Evolutionary conservation across 1,139 yeast genomes (phyloP), one percentile per base, ranked within the genome.

Genomic region (Kluyveromyces sp.): DNA sequence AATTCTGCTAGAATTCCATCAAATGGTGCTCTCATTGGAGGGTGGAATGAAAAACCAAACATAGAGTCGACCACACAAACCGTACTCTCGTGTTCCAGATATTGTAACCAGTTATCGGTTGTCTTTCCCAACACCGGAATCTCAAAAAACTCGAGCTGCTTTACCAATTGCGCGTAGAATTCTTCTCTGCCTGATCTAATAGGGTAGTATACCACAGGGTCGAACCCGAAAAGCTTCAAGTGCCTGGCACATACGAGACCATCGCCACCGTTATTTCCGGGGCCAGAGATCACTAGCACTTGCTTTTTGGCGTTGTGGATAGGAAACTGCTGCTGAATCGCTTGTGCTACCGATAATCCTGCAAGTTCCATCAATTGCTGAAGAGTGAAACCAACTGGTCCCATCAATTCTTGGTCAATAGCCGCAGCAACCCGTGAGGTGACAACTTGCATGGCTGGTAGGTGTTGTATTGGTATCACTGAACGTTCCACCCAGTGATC

Each of bases 351-450:
- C 1, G 96, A 79, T 26, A 89, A 71, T 0, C 98, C 98, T 0
- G 98, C 98, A 40, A 92, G 70, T 65, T 92, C 98, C 98, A 92
- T 89, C 66, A 92, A 67, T 58, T 92, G 98, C 60, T 89, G 96
- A 44, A 92, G 74, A 19, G 96, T 83, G 66, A 83, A 92, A 2
- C 92, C 86, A 20, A 66, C 77, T 0, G 82, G 65, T 7, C 94
- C 80, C 97, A 92, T 92, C 52, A 92, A 73, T 57, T 88, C 95
- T 48, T 74, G 73, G 58, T 92, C 98, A 35, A 92, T 73, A 37
- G 74, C 77, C 0, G 94, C 81, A 0, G 97, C 97, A 0, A 80
- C 68, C 46, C 75, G 74, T 0, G 95, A 79, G 1, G 82, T 66
- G 2, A 82, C 68, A 13, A 50, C 53, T 43, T 54, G 26, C 26